These are phyloP conservation scores for Lactarius akahatsu DNA, from an alignment of 768 basidiomycete genomes.

Conservation along the genomic window DNA sequence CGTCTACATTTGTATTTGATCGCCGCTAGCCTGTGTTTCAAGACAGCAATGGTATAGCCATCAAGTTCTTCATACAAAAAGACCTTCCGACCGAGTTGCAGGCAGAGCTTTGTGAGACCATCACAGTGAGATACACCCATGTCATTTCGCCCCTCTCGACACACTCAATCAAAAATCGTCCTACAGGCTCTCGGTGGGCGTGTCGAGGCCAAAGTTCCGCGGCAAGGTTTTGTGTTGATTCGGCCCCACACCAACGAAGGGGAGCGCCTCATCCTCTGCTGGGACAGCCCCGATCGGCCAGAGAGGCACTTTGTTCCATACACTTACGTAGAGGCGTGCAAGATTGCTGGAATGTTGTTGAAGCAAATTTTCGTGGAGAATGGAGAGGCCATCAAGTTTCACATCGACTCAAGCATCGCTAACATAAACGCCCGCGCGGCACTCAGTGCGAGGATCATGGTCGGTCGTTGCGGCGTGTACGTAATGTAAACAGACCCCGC, in stretches of 20 bases:
- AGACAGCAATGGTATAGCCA: conserved; percentile 59
- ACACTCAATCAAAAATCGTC: conserved; percentile 5
- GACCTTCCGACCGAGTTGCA: conserved; percentile 67
- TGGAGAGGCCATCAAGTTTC: conserved; percentile 66
- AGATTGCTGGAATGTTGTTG: conserved; percentile 67
- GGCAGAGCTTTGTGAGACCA: conserved; percentile 70
- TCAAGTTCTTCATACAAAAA: conserved; percentile 86
- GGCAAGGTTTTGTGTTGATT: conserved; percentile 71
- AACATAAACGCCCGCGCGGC: conserved; percentile 70
- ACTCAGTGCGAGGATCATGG: conserved; percentile 70
- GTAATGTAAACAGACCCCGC: background rate
- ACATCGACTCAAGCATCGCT: conserved; percentile 78
- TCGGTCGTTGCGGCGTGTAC: conserved; percentile 34
- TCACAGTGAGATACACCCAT: conserved; percentile 49
- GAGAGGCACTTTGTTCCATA: conserved; percentile 78
- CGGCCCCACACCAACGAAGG: conserved; percentile 69
- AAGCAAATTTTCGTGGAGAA: conserved; percentile 75
- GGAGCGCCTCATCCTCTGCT: conserved; percentile 72
- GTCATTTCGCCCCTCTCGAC: background rate
- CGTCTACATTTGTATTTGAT: conserved; percentile 4
- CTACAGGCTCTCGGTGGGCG: conserved; percentile 68
- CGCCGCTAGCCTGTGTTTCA: conserved; percentile 64
- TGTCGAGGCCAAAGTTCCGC: conserved; percentile 75
- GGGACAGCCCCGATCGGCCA: conserved; percentile 67
- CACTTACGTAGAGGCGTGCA: conserved; percentile 83